Evolutionary conservation across 148 eudicot genomes (phyloP), one percentile per base, ranked within the genome.

Genomic region (Cornus kousa): DNA sequence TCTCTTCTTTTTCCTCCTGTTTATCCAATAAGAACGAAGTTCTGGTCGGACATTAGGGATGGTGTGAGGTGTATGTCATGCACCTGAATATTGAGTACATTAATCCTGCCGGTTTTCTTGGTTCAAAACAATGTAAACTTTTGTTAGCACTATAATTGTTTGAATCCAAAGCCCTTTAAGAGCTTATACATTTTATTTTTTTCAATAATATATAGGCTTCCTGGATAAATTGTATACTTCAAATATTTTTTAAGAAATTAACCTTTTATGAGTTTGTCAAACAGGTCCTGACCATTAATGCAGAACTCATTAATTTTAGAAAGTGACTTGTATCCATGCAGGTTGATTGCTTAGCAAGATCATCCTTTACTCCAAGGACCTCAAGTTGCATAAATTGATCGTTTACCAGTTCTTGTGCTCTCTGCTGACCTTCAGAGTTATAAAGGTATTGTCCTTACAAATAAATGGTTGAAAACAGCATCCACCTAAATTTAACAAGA

Each of bases 311-410:
- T 69, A 17, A 69, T 16, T 40, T 9, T 2, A 76, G 59, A 75
- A 43, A 76, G 78, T 76, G 71, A 66, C 71, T 22, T 67, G 70
- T 23, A 66, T 23, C 71, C 40, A 43, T 72, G 71, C 48, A 40
- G 76, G 12, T 62, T 60, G 40, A 79, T 68, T 72, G 81, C 60
- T 65, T 12, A 28, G 43, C 13, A 46, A 65, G 68, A 10, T 57
- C 24, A 72, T 67, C 60, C 75, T 39, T 71, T 55, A 65, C 70
- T 71, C 72, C 37, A 62, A 31, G 71, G 53, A 20, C 37, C 48
- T 65, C 19, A 72, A 48, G 59, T 65, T 65, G 8, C 43, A 64
- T 65, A 12, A 37, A 64, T 60, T 20, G 48, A 24, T 22, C 17
- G 62, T 48, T 40, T 13, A 28, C 48, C 20, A 35, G 12, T n/a